Evolutionary conservation across 108 stramenopile genomes (phyloP).

Genomic region (Aurantiochytrium sp.): DNA sequence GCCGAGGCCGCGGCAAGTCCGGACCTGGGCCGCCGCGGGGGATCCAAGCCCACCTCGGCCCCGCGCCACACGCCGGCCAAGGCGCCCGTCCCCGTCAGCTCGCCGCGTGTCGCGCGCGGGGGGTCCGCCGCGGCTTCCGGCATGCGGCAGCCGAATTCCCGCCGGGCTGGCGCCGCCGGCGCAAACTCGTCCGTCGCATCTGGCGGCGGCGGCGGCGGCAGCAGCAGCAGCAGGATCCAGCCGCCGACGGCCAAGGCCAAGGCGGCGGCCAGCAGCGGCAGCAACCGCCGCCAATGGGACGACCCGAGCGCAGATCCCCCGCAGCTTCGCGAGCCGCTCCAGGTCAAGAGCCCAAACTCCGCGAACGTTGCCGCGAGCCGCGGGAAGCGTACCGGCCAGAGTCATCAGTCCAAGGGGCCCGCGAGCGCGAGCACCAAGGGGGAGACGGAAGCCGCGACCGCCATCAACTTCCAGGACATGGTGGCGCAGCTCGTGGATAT

Average conservation of each 20-base stretch:
- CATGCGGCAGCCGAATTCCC: too few relatives aligned
- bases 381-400: background rate
- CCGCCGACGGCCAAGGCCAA: background rate
- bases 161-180: background rate
- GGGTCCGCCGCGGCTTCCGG: too few relatives aligned
- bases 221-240: background rate
- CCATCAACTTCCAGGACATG: constrained; percentile 66
- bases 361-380: background rate
- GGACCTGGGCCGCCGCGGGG: background rate
- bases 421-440: background rate
- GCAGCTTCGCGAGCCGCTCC: background rate
- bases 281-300: background rate
- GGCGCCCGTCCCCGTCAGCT: background rate
- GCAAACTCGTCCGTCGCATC: background rate
- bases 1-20: background rate
- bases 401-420: background rate
- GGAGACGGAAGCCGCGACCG: background rate
- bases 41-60: background rate
- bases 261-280: background rate
- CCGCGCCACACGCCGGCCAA: constrained; percentile 5
- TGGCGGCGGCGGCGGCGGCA: background rate
- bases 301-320: background rate
- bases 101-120: background rate
- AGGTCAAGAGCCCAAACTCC: background rate
- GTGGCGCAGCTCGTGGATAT: constrained; percentile 79